Base-by-base conservation (phyloP, 805 yeast genomes). In the Cyberlindnera suaveolens region DNA sequence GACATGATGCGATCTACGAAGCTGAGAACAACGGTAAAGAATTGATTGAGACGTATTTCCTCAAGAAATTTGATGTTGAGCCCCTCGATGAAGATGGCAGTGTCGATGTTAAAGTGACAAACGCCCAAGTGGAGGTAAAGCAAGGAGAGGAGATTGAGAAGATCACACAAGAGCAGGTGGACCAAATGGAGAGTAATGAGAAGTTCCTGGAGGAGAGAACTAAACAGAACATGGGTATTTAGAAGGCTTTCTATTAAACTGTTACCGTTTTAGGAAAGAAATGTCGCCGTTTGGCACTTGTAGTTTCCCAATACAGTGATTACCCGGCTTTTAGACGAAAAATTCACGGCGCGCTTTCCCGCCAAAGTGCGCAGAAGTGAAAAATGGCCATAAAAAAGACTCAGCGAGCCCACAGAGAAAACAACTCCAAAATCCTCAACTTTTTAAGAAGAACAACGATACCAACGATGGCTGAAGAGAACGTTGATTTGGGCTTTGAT, bases 1-100 rank as follows among this genome's bases (percentile, higher is more conserved):
- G 79, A 23, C 95, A 88, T 58, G 98, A 93, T 60, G 74, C 86
- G 1, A 80, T 91, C 45, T 90, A 68, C 60, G 97, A 90, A 62
- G 96, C 98, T 8, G 96, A 90, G 58, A 77, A 75, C 51, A 84
- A 80, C 53, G 80, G 78, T 39, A 77, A 82, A 56, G 82, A 77
- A 46, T 88, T 82, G 26, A 82, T 89, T 15, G 95, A 87, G 51
- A 81, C 77, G 34, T 90, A 80, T 67, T 76, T 87, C 58, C 69
- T 90, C 57, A 74, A 77, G 60, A 80, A 80, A 54, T 91, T 72
- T 54, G 83, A 86, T 36, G 77, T 85, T 36, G 82, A 77, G 42
- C 81, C 78, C 14, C 82, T 77, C 46, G 79, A 71, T 31, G 72
- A 72, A 16, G 67, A 63, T n/a, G 69, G 64, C 33, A 68, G 73